A percentile compares a stretch with the other conserved stretches of the same genome.
These are phyloP conservation scores for Plantago lanceolata DNA, from an alignment of 305 asterid genomes.

Conservation along the genomic window DNA sequence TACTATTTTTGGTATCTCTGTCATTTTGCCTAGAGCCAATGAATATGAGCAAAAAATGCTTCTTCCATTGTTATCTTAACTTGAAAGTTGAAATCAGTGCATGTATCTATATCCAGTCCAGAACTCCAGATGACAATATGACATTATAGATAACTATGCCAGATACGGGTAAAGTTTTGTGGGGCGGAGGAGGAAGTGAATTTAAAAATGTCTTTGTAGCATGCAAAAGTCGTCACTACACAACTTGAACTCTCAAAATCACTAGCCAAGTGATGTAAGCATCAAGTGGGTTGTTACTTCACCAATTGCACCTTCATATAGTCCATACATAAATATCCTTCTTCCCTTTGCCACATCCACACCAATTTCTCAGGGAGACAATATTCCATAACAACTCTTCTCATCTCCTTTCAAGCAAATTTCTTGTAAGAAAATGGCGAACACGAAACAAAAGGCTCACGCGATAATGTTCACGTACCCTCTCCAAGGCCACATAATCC, in stretches of 20 bases:
- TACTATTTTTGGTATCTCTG: too few relatives aligned
- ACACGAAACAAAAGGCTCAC: constrained; percentile 16
- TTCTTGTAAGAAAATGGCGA: background rate
- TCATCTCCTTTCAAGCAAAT: background rate
- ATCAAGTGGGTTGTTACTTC: background rate
- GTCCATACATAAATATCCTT: background rate
- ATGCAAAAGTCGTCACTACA: background rate
- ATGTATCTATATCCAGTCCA: background rate
- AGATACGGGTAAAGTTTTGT: too few relatives aligned
- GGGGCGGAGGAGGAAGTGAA: too few relatives aligned
- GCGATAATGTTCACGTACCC: constrained; percentile 26
- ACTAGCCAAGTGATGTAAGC: background rate
- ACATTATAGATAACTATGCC: background rate
- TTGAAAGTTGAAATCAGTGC: background rate
- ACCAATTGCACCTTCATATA: background rate
- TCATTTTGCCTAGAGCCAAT: too few relatives aligned
- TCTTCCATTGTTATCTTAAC: too few relatives aligned
- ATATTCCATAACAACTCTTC: background rate
- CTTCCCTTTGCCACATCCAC: background rate
- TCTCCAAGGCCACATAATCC: constrained; percentile 30
- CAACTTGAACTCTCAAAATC: background rate
- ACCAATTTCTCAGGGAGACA: background rate
- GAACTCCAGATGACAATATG: too few relatives aligned
- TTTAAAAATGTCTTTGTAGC: too few relatives aligned
- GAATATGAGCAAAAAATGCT: too few relatives aligned